phyloP scores from a whole-genome alignment of 2,329 filamentous ascomycete species.

The Aspergillus glaucus region DNA sequence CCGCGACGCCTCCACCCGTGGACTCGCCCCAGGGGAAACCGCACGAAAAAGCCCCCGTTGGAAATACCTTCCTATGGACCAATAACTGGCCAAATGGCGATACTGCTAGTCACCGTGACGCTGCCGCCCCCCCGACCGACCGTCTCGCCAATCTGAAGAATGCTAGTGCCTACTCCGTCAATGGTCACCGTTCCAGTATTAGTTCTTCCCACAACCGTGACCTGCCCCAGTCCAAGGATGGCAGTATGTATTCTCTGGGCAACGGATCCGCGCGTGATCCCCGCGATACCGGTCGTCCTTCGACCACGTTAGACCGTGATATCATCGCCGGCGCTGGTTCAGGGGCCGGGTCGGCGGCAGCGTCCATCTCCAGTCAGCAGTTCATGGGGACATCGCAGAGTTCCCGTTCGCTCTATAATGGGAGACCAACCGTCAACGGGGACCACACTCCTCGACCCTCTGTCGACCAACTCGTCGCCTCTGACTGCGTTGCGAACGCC shows the following conservation, averaged over 20 bases:
- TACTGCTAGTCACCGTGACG: slow-evolving; percentile 29
- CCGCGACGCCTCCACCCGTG: slow-evolving; percentile 30
- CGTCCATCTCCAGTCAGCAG: slow-evolving; percentile 19
- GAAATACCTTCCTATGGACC: slow-evolving; percentile 43
- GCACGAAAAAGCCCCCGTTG: slow-evolving; percentile 38
- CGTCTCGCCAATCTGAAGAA: slow-evolving; percentile 36
- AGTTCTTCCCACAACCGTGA: slow-evolving; percentile 37
- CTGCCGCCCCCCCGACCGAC: slow-evolving; percentile 28
- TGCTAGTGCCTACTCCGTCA: slow-evolving; percentile 55
- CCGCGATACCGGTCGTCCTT: slow-evolving; percentile 23
- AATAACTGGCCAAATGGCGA: slow-evolving; percentile 39
- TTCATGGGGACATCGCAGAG: slow-evolving; percentile 20
- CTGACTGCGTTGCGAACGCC: slow-evolving; percentile 22
- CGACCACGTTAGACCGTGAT: slow-evolving; percentile 21
- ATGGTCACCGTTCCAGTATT: slow-evolving; percentile 49
- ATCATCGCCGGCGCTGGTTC: slow-evolving; percentile 19
- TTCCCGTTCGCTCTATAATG: slow-evolving; percentile 17
- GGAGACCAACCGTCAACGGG: slow-evolving; percentile 27
- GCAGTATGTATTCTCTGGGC: slow-evolving; percentile 45
- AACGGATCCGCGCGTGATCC: slow-evolving; percentile 29
- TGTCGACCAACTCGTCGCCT: slow-evolving; percentile 24
- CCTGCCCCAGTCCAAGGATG: slow-evolving; percentile 34
- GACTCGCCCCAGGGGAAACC: slow-evolving; percentile 38
- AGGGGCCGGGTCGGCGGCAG: slow-evolving; percentile 17
- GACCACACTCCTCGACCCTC: slow-evolving; percentile 21